Evolutionary conservation across 176 grass and related monocot genomes (phyloP).

Genomic region (Eremochloa ophiuroides): DNA sequence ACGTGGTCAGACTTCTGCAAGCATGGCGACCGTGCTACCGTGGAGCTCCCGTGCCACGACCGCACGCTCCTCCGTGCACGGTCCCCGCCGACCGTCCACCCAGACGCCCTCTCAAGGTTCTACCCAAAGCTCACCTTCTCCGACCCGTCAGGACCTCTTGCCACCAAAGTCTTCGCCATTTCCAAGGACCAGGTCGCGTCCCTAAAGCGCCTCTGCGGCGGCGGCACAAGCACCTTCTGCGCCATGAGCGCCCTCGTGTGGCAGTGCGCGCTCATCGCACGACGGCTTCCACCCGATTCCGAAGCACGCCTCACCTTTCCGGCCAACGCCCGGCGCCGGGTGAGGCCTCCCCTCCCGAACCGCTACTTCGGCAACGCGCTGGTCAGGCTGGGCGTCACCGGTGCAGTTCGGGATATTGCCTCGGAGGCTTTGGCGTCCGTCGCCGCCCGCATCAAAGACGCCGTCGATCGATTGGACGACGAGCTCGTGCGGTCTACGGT

Average conservation of each 20-base stretch:
- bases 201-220: neutral
- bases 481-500: slow-evolving; percentile 29
- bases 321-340: neutral
- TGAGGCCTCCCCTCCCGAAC: slow-evolving; percentile 11
- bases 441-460: neutral
- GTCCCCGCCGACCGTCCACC: neutral
- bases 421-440: slow-evolving; percentile 7
- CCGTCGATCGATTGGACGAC: slow-evolving; percentile 1
- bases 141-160: neutral
- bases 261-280: slow-evolving; percentile 24
- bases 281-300: neutral
- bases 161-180: neutral
- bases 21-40: neutral
- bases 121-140: neutral
- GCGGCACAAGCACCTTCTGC: slow-evolving; percentile 22
- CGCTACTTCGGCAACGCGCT: slow-evolving; percentile 36
- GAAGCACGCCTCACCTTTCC: slow-evolving; percentile 2
- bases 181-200: neutral
- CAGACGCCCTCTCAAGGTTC: neutral
- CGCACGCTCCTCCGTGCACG: neutral
- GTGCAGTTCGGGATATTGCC: neutral
- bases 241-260: slow-evolving; percentile 23
- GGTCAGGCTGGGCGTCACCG: neutral
- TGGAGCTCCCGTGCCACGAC: neutral
- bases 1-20: neutral